A percentile compares a stretch with the other conserved stretches of the same genome.
These are phyloP conservation scores for Arthrobotrys entomopaga DNA, from an alignment of 2,329 filamentous ascomycete species.

Conservation along the genomic window DNA sequence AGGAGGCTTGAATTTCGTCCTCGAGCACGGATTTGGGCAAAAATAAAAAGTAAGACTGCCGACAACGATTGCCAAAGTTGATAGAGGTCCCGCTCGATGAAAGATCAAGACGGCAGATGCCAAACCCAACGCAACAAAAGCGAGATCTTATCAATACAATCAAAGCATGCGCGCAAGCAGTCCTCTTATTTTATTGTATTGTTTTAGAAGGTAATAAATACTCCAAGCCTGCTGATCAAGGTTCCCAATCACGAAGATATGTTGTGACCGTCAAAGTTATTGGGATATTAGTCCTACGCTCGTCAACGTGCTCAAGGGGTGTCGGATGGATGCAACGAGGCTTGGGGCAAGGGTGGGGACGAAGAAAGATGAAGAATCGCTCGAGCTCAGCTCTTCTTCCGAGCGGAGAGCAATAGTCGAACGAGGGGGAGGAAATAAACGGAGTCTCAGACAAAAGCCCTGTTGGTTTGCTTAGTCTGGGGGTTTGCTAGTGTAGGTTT, in stretches of 20 bases:
- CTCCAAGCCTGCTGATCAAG: no score
- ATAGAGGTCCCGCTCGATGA: neutral
- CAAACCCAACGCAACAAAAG: conserved; percentile 1
- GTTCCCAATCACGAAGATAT: no score
- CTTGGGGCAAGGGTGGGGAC: conserved; percentile 19
- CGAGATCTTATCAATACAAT: conserved; percentile 14
- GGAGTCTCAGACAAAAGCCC: neutral
- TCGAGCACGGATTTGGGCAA: no score
- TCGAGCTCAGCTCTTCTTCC: conserved; percentile 12
- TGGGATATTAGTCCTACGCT: neutral
- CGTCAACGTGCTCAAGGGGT: conserved; percentile 24
- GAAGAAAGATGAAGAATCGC: conserved; percentile 19
- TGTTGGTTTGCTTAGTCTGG: neutral
- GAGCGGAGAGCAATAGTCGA: conserved; percentile 27
- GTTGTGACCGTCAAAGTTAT: no score
- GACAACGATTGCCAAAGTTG: neutral
- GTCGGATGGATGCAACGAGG: neutral
- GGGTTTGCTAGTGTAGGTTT: neutral
- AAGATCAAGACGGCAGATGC: neutral
- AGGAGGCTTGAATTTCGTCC: no score
- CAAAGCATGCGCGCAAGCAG: neutral
- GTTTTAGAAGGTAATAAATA: neutral
- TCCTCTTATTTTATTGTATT: neutral
- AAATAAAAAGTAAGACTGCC: neutral
- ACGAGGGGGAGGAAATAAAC: conserved; percentile 3